phyloP scores from a whole-genome alignment of 140 eudicot genomes.

The Bidens hawaiensis region DNA sequence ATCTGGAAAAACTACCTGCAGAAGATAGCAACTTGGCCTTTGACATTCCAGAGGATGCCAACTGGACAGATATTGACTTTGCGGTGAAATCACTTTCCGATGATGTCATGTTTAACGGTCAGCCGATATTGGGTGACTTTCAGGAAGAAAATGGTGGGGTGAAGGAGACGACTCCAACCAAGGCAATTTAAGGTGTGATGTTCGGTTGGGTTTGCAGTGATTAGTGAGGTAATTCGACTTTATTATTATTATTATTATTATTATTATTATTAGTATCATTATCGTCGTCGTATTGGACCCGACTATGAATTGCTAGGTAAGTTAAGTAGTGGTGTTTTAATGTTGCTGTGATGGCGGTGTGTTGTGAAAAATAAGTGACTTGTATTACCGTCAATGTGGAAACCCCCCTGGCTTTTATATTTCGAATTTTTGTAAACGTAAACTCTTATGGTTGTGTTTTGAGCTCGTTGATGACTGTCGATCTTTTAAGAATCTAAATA shows the following conservation, averaged over 20 bases:
- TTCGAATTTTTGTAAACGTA: not conserved
- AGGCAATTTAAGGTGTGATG: slow-evolving; percentile 19
- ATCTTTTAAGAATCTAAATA: not conserved
- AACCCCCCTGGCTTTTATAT: not conserved
- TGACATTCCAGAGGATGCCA: slow-evolving; percentile 34
- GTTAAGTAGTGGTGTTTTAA: slow-evolving; percentile 8
- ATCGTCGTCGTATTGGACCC: slow-evolving; percentile 13
- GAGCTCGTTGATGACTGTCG: not conserved
- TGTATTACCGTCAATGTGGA: slow-evolving; percentile 1
- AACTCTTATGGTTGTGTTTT: not conserved
- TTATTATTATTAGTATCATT: slow-evolving; percentile 11
- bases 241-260: slow-evolving; percentile 10
- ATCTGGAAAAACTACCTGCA: slow-evolving; percentile 25
- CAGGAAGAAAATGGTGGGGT: slow-evolving; percentile 3
- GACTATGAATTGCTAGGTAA: slow-evolving; percentile 9
- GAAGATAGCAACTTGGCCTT: slow-evolving; percentile 30
- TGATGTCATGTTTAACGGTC: slow-evolving; percentile 27
- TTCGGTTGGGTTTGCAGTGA: not conserved
- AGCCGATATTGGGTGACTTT: slow-evolving; percentile 13
- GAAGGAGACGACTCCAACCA: slow-evolving; percentile 19
- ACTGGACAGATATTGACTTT: slow-evolving; percentile 51
- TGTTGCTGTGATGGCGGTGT: not conserved
- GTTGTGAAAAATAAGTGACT: slow-evolving; percentile 18
- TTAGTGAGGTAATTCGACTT: not conserved
- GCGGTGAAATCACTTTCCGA: slow-evolving; percentile 48